These are phyloP conservation scores for Haberlea rhodopensis DNA, from an alignment of 257 asterid species.

Conservation along the genomic window DNA sequence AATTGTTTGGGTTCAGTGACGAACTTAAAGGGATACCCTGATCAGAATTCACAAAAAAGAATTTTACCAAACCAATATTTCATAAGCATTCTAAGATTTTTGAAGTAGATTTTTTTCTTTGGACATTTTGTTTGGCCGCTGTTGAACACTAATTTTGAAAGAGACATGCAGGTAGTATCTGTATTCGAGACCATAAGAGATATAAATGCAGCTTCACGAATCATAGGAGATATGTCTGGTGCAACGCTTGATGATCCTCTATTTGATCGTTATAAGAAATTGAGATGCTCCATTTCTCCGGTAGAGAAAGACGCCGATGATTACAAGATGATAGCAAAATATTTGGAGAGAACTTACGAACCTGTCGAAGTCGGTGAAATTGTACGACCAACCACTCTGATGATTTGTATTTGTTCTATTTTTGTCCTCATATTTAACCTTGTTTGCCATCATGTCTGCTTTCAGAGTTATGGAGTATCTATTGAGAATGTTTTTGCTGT, in stretches of 20 bases:
- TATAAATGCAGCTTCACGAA: conserved; percentile 70
- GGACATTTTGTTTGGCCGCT: no score
- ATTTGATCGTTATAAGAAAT: conserved; percentile 60
- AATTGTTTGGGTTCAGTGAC: no score
- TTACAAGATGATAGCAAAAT: conserved; percentile 68
- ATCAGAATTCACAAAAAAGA: no score
- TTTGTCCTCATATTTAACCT: neutral
- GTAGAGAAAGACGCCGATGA: conserved; percentile 59
- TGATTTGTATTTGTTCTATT: neutral
- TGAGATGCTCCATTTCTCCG: conserved; percentile 57
- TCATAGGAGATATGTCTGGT: conserved; percentile 77
- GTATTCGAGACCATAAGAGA: conserved; percentile 71
- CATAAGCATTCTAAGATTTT: no score
- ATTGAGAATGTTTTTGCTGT: conserved; percentile 63
- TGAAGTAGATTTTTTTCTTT: no score
- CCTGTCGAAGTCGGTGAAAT: conserved; percentile 73
- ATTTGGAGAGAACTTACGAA: conserved; percentile 75
- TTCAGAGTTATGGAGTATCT: conserved; percentile 72
- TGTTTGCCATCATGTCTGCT: neutral
- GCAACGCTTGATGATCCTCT: conserved; percentile 74
- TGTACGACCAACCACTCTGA: conserved; percentile 34
- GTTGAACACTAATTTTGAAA: neutral
- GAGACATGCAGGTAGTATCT: conserved; percentile 61
- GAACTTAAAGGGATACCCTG: no score
- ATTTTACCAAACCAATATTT: no score